Conservation (phyloP, 768 basidiomycete genomes). For the Pulveroboletus sp. region DNA sequence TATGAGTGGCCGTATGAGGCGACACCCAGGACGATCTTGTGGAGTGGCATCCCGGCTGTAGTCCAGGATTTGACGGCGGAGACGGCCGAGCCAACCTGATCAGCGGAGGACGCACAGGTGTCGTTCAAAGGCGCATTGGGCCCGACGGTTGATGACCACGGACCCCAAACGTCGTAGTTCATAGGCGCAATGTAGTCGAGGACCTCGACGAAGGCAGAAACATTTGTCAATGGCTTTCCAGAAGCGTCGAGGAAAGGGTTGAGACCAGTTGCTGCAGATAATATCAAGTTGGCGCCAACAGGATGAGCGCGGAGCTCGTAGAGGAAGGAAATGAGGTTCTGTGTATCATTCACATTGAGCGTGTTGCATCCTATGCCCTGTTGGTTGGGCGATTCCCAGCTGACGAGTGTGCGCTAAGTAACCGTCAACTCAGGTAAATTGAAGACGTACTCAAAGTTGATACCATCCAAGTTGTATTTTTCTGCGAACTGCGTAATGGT, state of each 20-base stretch:
- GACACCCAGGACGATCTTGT: slow-evolving; percentile 76
- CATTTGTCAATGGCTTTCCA: slow-evolving; percentile 62
- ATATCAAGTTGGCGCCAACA: slow-evolving; percentile 49
- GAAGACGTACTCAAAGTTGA: slow-evolving; percentile 36
- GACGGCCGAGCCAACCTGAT: slow-evolving; percentile 71
- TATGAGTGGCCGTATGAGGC: slow-evolving; percentile 82
- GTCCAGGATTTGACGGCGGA: slow-evolving; percentile 74
- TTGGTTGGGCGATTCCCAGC: slow-evolving; percentile 83
- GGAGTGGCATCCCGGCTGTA: slow-evolving; percentile 66
- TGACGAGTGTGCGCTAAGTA: slow-evolving; percentile 32
- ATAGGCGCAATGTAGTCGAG: slow-evolving; percentile 66
- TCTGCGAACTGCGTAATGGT: slow-evolving; percentile 48
- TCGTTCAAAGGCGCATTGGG: slow-evolving; percentile 83
- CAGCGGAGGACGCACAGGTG: slow-evolving; percentile 56
- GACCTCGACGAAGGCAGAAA: slow-evolving; percentile 69
- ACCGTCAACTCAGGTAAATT: not conserved
- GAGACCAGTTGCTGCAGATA: slow-evolving; percentile 69
- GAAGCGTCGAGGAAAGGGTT: slow-evolving; percentile 60
- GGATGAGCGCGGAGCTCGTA: slow-evolving; percentile 59
- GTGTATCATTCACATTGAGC: slow-evolving; percentile 53
- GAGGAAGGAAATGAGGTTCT: slow-evolving; percentile 78
- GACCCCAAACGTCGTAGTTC: slow-evolving; percentile 64
- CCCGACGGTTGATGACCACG: slow-evolving; percentile 55
- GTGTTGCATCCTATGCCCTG: slow-evolving; percentile 71
- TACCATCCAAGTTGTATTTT: slow-evolving; percentile 54